Percentiles rank a stretch among this genome's conserved stretches.
These are phyloP conservation scores for Puccinellia tenuiflora DNA, from an alignment of 176 grass and related monocot species.

Conservation along the genomic window DNA sequence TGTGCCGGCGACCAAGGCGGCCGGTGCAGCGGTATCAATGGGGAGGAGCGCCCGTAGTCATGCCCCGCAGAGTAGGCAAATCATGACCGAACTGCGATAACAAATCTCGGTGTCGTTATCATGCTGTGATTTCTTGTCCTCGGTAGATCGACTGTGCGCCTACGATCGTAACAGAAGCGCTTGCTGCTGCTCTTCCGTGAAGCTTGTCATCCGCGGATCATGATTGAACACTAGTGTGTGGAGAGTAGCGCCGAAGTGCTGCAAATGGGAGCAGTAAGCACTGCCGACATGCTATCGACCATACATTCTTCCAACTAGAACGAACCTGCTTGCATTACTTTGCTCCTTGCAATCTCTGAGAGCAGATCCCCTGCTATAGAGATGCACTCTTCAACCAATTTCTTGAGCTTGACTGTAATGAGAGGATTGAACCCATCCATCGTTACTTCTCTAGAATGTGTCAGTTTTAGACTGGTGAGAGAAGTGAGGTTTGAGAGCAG, in stretches of 20 bases:
- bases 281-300: not conserved
- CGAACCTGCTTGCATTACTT: not conserved
- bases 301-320: not conserved
- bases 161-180: too few relatives aligned
- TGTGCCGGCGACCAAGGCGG: too few relatives aligned
- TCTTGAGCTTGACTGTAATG: not conserved
- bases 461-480: not conserved
- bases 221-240: not conserved
- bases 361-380: not conserved
- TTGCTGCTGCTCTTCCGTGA: not conserved
- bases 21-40: too few relatives aligned
- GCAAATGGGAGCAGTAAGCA: not conserved
- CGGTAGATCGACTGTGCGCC: too few relatives aligned
- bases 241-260: not conserved
- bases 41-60: too few relatives aligned
- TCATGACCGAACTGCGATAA: too few relatives aligned
- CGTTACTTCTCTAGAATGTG: accelerated
- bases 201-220: not conserved
- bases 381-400: accelerated
- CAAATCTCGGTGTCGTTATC: too few relatives aligned
- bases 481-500: not conserved
- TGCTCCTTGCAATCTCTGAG: not conserved
- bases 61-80: too few relatives aligned
- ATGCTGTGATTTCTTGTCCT: too few relatives aligned
- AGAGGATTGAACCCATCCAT: not conserved